Base-by-base conservation (phyloP, 2,329 filamentous ascomycete species). In the Pseudovirgaria hyperparasitica region DNA sequence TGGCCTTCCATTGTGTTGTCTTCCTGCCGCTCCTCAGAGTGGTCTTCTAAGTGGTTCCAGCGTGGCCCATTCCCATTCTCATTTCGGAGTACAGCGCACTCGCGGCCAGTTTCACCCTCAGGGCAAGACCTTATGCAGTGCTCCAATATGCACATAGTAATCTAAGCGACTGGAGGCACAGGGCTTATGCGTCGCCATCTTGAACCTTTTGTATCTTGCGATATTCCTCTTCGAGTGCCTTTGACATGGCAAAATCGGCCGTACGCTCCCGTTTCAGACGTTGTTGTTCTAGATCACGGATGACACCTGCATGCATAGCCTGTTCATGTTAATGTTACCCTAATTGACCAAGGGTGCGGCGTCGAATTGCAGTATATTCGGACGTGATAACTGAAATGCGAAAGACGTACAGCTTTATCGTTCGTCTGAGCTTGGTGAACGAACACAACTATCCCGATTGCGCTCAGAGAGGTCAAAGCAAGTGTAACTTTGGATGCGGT, bases 281-380 rank as follows among this genome's bases (percentile, higher is more conserved):
- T 52, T 93, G 86, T 48, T 92, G 84, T 49, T 96, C 87, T 66
- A 94, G 80, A 48, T 98, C 90, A 37, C 87, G 81, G 38, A 96
- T 63, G 22, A 98, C 90, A 23, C 90, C 90, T 40, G 79, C 72
- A 48, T 98, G 90, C 90, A 98, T 98, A 31, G 82, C 81, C 90
- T 87, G 36, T 18, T 15, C 5, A 13, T 17, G 15, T 29, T 16
- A 32, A n/a, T n/a, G n/a, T n/a, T n/a, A n/a, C n/a, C n/a, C n/a
- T n/a, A n/a, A n/a, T 17, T 21, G 15, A 23, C 10, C n/a, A 9
- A 10, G 13, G 8, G 9, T 24, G 9, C 14, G 9, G 9, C n/a
- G n/a, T n/a, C n/a, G n/a, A n/a, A n/a, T n/a, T n/a, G n/a, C n/a
- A n/a, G 27, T 25, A 17, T 13, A 16, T 16, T 5, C 7, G 10